Evolutionary conservation across 2,329 filamentous ascomycete species (phyloP), one percentile per base, ranked within the genome.

Genomic region (Fusarium armeniacum): DNA sequence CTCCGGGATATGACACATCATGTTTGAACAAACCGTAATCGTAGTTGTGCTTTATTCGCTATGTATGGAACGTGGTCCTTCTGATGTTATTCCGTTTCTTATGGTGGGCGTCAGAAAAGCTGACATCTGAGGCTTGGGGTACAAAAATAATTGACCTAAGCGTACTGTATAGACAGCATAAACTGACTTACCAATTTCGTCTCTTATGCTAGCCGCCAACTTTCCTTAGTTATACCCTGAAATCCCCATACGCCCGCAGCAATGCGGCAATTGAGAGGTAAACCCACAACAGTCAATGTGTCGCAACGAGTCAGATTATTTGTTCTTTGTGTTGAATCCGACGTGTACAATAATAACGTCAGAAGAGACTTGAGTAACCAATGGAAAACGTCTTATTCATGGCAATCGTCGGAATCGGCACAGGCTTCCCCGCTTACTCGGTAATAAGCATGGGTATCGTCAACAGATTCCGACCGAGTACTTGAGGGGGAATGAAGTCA

Each of bases 391-490:
- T 30, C 38, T 45, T 50, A 44, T 45, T 35, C 43, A 64, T 32
- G 51, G 44, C 22, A 30, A 20, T 44, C n/a, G 28, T 65, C 32
- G 51, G 51, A 58, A 58, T 44, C 61, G 61, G 61, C 60, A 50
- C 51, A 22, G 13, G 20, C 30, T 62, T 65, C 38, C 61, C 59
- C 61, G 61, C 61, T 64, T 64, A 51, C 30, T 64, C 61, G 61
- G 40, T 49, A 50, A 50, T 46, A n/a, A 26, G 32, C 28, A 26
- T 58, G 51, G 33, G 13, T 28, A 45, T 58, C 40, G 8, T 24
- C 24, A 40, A 33, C 51, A 64, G 60, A 65, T 64, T 38, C 44
- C 51, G 44, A 32, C 13, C 3, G 16, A 22, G 38, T 33, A 33
- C 16, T 18, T 58, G 51, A 65, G 61, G 61, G 51, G 60, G 59